A percentile compares a stretch with the other conserved stretches of the same genome.
These are phyloP conservation scores for Penicillium expansum DNA, from an alignment of 2,329 filamentous ascomycete genomes.

Conservation along the genomic window DNA sequence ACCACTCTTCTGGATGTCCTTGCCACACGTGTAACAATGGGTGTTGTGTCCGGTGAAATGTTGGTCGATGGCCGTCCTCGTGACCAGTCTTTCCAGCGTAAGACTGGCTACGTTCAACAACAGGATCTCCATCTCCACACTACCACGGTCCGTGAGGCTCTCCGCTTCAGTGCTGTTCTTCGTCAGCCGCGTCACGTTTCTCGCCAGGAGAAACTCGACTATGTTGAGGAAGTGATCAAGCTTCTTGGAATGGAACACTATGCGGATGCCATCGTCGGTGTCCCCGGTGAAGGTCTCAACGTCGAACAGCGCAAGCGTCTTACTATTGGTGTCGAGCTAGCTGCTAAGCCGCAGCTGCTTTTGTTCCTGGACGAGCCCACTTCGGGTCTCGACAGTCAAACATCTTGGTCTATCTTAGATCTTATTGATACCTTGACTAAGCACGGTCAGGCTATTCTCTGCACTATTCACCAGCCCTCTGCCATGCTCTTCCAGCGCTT, in stretches of 20 bases:
- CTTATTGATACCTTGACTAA: slow-evolving; percentile 86
- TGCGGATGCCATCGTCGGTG: slow-evolving; percentile 85
- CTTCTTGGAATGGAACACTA: slow-evolving; percentile 87
- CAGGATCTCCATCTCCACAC: slow-evolving; percentile 86
- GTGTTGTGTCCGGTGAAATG: slow-evolving; percentile 84
- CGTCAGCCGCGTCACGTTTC: slow-evolving; percentile 76
- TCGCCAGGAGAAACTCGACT: slow-evolving; percentile 73
- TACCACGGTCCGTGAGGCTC: slow-evolving; percentile 80
- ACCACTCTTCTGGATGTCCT: slow-evolving; percentile 85
- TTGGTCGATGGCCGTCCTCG: slow-evolving; percentile 72
- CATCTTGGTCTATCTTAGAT: slow-evolving; percentile 86
- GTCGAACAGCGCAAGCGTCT: slow-evolving; percentile 69
- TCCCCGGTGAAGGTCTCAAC: slow-evolving; percentile 74
- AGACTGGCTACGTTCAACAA: slow-evolving; percentile 89
- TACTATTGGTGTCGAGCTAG: slow-evolving; percentile 94
- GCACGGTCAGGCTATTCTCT: slow-evolving; percentile 88
- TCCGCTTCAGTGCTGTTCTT: slow-evolving; percentile 80
- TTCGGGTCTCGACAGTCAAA: slow-evolving; percentile 88
- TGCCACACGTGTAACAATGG: slow-evolving; percentile 82
- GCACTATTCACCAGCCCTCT: slow-evolving; percentile 96
- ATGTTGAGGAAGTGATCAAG: slow-evolving; percentile 87
- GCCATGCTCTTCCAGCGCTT: slow-evolving; percentile 92
- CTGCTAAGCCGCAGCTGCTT: slow-evolving; percentile 83
- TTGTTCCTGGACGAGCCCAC: slow-evolving; percentile 95
- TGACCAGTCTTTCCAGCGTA: slow-evolving; percentile 82